Percentiles rank a stretch among this genome's conserved stretches.
phyloP scores from a whole-genome alignment of 768 basidiomycete genomes.

The Auricularia heimuer region DNA sequence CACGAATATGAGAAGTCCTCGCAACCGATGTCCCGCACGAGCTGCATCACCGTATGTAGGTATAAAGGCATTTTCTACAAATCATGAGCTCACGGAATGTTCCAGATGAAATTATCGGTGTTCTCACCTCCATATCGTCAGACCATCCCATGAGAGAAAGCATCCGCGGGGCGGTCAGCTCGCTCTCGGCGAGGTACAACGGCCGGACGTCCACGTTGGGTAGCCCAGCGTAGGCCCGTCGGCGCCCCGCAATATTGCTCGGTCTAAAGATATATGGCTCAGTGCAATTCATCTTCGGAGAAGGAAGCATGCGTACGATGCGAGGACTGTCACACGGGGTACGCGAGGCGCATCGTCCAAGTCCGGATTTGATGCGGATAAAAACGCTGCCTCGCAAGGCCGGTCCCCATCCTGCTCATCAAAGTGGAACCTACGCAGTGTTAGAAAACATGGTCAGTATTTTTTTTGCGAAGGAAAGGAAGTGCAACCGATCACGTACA shows the following conservation, averaged over 20 bases:
- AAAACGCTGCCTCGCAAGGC: constrained; percentile 11
- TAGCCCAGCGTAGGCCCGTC: constrained; percentile 6
- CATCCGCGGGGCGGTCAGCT: constrained; percentile 60
- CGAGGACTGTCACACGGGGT: constrained; percentile 4
- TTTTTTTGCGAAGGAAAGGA: not conserved
- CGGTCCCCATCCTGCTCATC: constrained; percentile 4
- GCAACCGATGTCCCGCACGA: constrained; percentile 44
- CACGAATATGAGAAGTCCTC: not conserved
- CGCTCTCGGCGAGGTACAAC: constrained; percentile 43
- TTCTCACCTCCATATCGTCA: constrained; percentile 14
- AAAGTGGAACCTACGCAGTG: constrained; percentile 5
- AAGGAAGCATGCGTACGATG: constrained; percentile 1
- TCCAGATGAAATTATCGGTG: too few relatives aligned
- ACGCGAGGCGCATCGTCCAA: not conserved
- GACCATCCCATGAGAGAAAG: constrained; percentile 63
- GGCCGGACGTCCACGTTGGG: constrained; percentile 39
- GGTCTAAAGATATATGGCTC: constrained; percentile 3
- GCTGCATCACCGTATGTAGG: constrained; percentile 23
- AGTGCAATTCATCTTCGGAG: too few relatives aligned
- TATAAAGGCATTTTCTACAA: constrained; percentile 7
- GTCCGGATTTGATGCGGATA: not conserved
- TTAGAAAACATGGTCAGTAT: too few relatives aligned
- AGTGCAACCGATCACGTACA: constrained; percentile 16
- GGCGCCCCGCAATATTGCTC: constrained; percentile 1
- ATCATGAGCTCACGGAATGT: too few relatives aligned